Percentiles rank a stretch among this genome's conserved stretches.
phyloP scores from a whole-genome alignment of 345 rosid genomes.

The Moricandia arvensis region DNA sequence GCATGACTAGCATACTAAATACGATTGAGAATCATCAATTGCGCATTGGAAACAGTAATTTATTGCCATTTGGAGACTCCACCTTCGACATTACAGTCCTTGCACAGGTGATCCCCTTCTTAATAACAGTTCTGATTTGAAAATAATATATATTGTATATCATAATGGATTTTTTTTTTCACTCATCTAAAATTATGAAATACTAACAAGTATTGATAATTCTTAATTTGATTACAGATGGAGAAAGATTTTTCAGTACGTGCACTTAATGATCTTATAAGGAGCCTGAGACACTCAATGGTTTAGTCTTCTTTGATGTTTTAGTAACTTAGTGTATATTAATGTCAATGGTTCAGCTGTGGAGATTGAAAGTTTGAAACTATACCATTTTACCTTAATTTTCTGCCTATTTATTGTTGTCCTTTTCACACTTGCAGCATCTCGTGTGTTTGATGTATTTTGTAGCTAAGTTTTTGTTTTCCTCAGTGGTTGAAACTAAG shows the following conservation, averaged over 20 bases:
- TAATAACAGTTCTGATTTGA: not conserved
- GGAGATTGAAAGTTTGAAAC: no score
- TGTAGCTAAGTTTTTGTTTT: not conserved
- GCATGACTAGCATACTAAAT: no score
- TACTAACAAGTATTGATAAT: no score
- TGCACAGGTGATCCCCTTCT: constrained; percentile 55
- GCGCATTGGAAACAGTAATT: no score
- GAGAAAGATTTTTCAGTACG: constrained; percentile 43
- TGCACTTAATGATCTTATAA: constrained; percentile 52
- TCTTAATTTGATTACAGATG: no score
- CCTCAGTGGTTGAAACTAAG: not conserved
- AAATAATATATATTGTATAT: not conserved
- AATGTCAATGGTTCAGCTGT: not conserved
- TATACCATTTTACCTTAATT: not conserved
- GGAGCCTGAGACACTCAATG: constrained; percentile 45
- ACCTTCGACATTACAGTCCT: constrained; percentile 63
- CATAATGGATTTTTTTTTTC: not conserved
- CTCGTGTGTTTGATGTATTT: constrained; percentile 16
- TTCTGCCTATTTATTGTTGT: not conserved
- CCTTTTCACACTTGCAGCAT: constrained; percentile 1
- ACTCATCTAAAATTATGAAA: not conserved
- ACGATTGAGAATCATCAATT: no score
- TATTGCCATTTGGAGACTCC: no score
- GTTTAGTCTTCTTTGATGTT: constrained; percentile 9
- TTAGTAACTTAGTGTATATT: not conserved